Conservation (phyloP, 176 grass and related monocot species). For the Aegilops longissima region DNA sequence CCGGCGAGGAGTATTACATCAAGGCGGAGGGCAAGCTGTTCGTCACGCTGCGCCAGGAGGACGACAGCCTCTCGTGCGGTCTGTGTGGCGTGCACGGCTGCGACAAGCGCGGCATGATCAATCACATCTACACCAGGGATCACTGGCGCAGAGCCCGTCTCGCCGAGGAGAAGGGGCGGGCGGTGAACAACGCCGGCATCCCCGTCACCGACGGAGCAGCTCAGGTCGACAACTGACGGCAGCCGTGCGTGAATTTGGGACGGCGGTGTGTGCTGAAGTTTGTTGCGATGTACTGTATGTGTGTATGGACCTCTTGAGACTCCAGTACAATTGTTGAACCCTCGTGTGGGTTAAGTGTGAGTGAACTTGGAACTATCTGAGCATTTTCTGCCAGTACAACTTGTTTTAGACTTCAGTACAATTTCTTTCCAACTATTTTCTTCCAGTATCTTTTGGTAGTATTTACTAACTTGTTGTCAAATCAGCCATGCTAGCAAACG, state of each 20-base stretch:
- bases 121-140: constrained; percentile 28
- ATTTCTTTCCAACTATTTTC: neutral
- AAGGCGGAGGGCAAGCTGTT: constrained; percentile 21
- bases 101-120: constrained; percentile 16
- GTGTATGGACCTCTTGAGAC: neutral
- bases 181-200: neutral
- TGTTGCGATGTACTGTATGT: neutral
- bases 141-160: constrained; percentile 13
- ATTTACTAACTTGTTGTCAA: too few relatives aligned
- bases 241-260: neutral
- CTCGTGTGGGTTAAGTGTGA: neutral
- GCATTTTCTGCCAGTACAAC: neutral
- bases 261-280: neutral
- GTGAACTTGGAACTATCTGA: too few relatives aligned
- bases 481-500: too few relatives aligned
- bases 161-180: neutral
- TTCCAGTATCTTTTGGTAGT: neutral
- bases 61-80: constrained; percentile 20
- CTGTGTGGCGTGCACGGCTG: constrained; percentile 3
- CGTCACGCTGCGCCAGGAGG: neutral
- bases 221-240: neutral
- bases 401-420: neutral
- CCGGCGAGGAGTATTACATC: neutral
- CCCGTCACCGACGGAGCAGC: neutral
- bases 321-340: too few relatives aligned